Percentiles rank a stretch among this genome's conserved stretches.
Evolutionary conservation across 495 filamentous ascomycete species (phyloP).

Genomic region (Trichoderma reesei): DNA sequence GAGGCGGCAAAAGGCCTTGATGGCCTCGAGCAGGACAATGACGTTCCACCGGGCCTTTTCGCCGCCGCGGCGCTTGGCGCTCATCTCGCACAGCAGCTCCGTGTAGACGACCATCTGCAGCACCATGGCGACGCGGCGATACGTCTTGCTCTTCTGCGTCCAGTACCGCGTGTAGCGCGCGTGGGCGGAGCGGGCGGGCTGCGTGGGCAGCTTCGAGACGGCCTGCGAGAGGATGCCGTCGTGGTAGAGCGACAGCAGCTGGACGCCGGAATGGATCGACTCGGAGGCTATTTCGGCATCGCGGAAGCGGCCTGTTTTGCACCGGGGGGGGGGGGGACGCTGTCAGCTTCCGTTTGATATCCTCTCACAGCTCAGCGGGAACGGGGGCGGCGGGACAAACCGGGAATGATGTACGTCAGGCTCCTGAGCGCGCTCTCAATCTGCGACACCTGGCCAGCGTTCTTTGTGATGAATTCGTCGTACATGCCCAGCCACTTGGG

Average conservation of each 20-base stretch:
- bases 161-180: slow-evolving; percentile 87
- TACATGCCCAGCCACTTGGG: slow-evolving; percentile 73
- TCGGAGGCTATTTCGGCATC: slow-evolving; percentile 93
- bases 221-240: slow-evolving; percentile 75
- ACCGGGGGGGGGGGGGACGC: slow-evolving; percentile 14
- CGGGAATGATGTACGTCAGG: slow-evolving; percentile 90
- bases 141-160: slow-evolving; percentile 62
- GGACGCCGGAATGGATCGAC: slow-evolving; percentile 77
- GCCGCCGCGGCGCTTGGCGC: slow-evolving; percentile 68
- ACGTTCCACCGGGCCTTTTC: slow-evolving; percentile 82
- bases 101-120: slow-evolving; percentile 89
- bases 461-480: slow-evolving; percentile 87
- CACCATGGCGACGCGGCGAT: slow-evolving; percentile 65
- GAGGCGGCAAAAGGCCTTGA: slow-evolving; percentile 81
- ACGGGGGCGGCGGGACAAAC: slow-evolving; percentile 30
- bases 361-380: slow-evolving; percentile 12
- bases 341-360: slow-evolving; percentile 3
- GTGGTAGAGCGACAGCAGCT: slow-evolving; percentile 89
- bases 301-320: slow-evolving; percentile 71
- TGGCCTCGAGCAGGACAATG: slow-evolving; percentile 72
- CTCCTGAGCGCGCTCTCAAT: slow-evolving; percentile 88
- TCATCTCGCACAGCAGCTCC: slow-evolving; percentile 77
- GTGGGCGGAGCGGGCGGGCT: slow-evolving; percentile 58
- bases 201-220: slow-evolving; percentile 32
- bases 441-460: slow-evolving; percentile 80